Base-by-base conservation (phyloP, 305 asterid species). In the Withania somnifera region DNA sequence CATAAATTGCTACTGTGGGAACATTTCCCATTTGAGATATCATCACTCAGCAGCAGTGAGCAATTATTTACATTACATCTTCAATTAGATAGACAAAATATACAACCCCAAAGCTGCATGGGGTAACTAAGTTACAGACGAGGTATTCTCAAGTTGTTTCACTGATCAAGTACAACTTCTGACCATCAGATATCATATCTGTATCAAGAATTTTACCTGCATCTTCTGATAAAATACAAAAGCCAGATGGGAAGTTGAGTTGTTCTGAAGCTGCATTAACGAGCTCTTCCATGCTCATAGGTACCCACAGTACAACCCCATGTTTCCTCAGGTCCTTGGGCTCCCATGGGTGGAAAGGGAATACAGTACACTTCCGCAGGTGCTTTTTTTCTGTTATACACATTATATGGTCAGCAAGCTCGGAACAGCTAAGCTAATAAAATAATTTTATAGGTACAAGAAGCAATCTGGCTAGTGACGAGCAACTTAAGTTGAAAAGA, bases 221-320 rank as follows among this genome's bases (percentile, higher is more conserved):
- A 69, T 71, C 84, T 82, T 93, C 98, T 13, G 98, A 82, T 84
- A 93, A 83, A 86, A 93, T 68, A 83, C 85, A 90, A 13, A 84
- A 84, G 51, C 89, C 86, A 5, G 85, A 86, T 19, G 88, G 78
- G 77, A 89, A n/a, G 40, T 87, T 82, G 34, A 95, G 90, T 63
- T 92, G 87, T 56, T 84, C 64, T 4, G 91, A 81, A 60, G 93
- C 95, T 22, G 85, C 82, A 87, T 86, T 60, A 42, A 89, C 83
- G 24, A 95, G 94, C 86, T 90, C 97, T 82, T 88, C 95, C 6
- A 91, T 88, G 83, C 90, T 87, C 64, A 11, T 60, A 54, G 98
- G 93, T 76, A 95, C 87, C 98, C 98, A 93, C 85, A 90, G 81
- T 30, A 95, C 94, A 30, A 95, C 40, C 14, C 98, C 98, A 30